Evolutionary conservation across 1,284 basidiomycete species (phyloP).

Genomic region (Sutorius eximius): DNA sequence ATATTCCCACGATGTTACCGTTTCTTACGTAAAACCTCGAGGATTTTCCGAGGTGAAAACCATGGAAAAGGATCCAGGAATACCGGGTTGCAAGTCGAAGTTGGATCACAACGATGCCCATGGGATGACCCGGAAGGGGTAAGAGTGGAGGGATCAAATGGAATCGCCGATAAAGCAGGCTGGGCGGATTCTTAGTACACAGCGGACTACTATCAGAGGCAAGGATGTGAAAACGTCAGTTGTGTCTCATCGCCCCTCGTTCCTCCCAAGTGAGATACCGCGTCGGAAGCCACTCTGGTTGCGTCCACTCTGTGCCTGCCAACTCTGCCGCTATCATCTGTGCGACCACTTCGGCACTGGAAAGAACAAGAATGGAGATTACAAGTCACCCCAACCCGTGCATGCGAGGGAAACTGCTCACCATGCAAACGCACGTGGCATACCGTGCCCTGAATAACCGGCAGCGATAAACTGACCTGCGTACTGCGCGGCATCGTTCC

Average conservation of each 20-base stretch:
- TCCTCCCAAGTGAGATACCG: slow-evolving; percentile 53
- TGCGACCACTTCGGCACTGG: slow-evolving; percentile 65
- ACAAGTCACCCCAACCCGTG: neutral
- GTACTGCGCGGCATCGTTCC: slow-evolving; percentile 26
- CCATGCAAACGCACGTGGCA: slow-evolving; percentile 74
- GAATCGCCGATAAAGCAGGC: too few relatives aligned
- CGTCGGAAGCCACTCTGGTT: slow-evolving; percentile 63
- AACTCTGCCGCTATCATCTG: slow-evolving; percentile 64
- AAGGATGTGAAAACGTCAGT: neutral
- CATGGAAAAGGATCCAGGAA: too few relatives aligned
- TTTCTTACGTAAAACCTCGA: too few relatives aligned
- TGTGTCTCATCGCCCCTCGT: neutral
- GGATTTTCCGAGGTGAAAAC: too few relatives aligned
- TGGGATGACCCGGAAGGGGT: too few relatives aligned
- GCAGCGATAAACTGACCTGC: slow-evolving; percentile 72
- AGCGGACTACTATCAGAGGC: too few relatives aligned
- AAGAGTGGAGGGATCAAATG: too few relatives aligned
- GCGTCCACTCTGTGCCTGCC: slow-evolving; percentile 42
- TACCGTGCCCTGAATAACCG: slow-evolving; percentile 79
- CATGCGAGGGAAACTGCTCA: neutral
- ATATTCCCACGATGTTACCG: too few relatives aligned
- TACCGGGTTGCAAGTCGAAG: too few relatives aligned
- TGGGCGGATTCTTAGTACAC: too few relatives aligned
- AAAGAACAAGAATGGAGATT: neutral
- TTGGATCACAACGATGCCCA: too few relatives aligned